Percentiles rank a stretch among this genome's conserved stretches.
Conservation (phyloP, 768 basidiomycete genomes). For the Pleurotus tuoliensis region DNA sequence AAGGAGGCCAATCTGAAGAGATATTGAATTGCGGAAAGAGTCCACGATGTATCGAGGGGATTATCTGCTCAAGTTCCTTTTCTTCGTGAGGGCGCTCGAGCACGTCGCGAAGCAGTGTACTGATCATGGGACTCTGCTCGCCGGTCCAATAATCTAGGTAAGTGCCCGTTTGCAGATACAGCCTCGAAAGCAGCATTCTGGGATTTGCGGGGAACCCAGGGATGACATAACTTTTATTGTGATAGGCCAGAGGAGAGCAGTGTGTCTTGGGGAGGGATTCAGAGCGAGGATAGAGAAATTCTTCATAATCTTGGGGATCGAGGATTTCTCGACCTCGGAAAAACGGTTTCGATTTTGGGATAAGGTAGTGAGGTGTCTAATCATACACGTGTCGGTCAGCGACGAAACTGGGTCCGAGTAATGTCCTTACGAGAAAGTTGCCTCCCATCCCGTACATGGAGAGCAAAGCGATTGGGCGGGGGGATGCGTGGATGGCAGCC, state of each 20-base stretch:
- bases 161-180: conserved; percentile 57
- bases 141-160: conserved; percentile 59
- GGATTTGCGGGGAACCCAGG: conserved; percentile 62
- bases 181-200: conserved; percentile 52
- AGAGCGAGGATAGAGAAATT: conserved; percentile 44
- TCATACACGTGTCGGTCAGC: not conserved
- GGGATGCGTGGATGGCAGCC: conserved; percentile 45
- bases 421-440: conserved; percentile 40
- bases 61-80: conserved; percentile 12
- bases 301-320: conserved; percentile 39
- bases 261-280: conserved; percentile 19
- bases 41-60: conserved; percentile 29
- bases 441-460: conserved; percentile 67
- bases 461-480: conserved; percentile 50
- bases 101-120: conserved; percentile 30
- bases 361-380: conserved; percentile 49
- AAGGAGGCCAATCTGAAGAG: conserved; percentile 39
- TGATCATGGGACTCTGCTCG: conserved; percentile 43
- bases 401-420: not conserved
- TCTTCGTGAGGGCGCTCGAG: conserved; percentile 10
- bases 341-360: conserved; percentile 45
- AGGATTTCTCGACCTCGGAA: conserved; percentile 53
- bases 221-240: conserved; percentile 37
- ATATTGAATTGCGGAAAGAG: conserved; percentile 50
- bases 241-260: conserved; percentile 45